Evolutionary conservation across 2,329 filamentous ascomycete genomes (phyloP).

Genomic region (Curvularia eragrostidis): DNA sequence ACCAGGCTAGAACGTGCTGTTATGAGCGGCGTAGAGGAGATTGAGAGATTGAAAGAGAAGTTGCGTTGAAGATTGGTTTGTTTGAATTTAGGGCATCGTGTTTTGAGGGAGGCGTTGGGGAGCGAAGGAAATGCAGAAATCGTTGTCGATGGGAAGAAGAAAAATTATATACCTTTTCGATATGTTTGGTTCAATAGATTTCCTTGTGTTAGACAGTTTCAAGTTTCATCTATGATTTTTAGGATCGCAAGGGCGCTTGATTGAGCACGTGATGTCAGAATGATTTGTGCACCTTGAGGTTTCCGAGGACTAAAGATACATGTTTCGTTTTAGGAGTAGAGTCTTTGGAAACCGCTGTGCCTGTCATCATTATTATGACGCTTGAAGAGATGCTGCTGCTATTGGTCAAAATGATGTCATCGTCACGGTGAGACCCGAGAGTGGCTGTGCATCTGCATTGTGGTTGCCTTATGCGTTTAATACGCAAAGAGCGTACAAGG

Average conservation of each 20-base stretch:
- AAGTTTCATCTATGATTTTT: neutral
- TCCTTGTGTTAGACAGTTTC: neutral
- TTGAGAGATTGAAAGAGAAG: neutral
- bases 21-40: neutral
- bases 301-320: neutral
- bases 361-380: neutral
- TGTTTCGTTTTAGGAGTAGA: neutral
- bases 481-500: neutral
- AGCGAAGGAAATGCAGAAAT: slow-evolving; percentile 11
- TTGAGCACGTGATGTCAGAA: neutral
- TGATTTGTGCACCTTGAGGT: neutral
- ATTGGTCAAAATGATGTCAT: slow-evolving; percentile 8
- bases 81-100: neutral
- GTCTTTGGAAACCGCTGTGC: neutral
- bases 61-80: neutral
- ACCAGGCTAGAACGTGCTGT: slow-evolving; percentile 3
- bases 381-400: neutral
- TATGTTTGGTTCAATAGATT: neutral
- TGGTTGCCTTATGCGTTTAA: neutral
- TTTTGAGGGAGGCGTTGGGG: neutral
- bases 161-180: neutral
- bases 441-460: neutral
- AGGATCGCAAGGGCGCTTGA: no score
- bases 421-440: slow-evolving; percentile 3
- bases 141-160: slow-evolving; percentile 5